A percentile compares a stretch with the other conserved stretches of the same genome.
These are phyloP conservation scores for Gentiana dahurica DNA, from an alignment of 257 asterid species.

Conservation along the genomic window DNA sequence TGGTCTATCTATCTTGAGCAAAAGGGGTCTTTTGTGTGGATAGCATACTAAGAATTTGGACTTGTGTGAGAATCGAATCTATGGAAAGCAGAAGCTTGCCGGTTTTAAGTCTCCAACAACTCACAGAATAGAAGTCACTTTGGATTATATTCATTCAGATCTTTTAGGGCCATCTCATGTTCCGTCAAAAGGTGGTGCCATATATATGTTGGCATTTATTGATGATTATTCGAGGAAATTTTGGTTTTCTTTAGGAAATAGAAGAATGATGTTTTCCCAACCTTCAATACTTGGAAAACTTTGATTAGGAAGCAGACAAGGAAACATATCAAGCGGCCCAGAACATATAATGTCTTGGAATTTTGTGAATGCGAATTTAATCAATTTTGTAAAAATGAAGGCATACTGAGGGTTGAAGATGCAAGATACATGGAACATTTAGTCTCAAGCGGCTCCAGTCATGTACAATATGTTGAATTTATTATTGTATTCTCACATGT, in stretches of 20 bases:
- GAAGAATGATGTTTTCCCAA: neutral
- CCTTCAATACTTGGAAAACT: neutral
- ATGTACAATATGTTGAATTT: too few species aligned
- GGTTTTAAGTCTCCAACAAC: neutral
- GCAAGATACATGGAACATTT: too few species aligned
- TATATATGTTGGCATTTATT: neutral
- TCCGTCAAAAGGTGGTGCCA: neutral
- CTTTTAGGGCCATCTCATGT: neutral
- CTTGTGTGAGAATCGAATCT: neutral
- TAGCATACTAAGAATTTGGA: neutral
- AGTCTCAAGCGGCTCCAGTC: too few species aligned
- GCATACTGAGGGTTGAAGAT: too few species aligned
- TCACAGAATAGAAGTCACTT: neutral
- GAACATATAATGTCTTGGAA: neutral
- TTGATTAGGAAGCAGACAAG: neutral
- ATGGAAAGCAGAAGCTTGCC: neutral
- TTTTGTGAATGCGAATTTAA: neutral
- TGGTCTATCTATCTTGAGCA: too few species aligned
- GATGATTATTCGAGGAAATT: conserved; percentile 6
- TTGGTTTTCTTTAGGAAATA: neutral
- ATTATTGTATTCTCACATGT: too few species aligned
- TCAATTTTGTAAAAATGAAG: too few species aligned
- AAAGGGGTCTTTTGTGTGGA: too few species aligned
- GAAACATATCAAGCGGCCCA: neutral
- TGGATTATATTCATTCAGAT: conserved; percentile 8